phyloP scores from a whole-genome alignment of 2,329 filamentous ascomycete species.

The Colletotrichum truncatum region DNA sequence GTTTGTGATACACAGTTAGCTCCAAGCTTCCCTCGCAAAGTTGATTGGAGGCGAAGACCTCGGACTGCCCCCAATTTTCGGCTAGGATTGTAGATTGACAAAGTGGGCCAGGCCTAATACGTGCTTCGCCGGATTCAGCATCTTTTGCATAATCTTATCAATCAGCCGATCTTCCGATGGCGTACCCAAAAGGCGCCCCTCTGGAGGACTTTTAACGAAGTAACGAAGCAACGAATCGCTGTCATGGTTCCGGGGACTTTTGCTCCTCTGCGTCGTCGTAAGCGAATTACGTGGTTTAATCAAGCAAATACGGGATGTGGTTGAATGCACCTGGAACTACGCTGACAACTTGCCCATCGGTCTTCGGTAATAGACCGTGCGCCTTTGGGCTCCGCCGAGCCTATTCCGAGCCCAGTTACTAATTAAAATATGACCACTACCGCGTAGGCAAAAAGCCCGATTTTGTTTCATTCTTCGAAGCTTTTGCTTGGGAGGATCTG shows the following conservation, averaged over 20 bases:
- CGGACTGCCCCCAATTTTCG: too few relatives aligned
- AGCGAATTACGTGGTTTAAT: background rate
- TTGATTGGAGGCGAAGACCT: too few relatives aligned
- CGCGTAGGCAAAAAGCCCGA: background rate
- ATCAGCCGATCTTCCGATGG: background rate
- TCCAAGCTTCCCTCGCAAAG: too few relatives aligned
- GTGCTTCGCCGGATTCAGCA: background rate
- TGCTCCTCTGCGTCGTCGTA: background rate
- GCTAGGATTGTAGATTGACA: too few relatives aligned
- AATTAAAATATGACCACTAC: background rate
- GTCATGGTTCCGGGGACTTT: background rate
- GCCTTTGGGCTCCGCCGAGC: background rate
- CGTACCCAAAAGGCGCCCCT: background rate
- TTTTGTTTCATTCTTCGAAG: background rate
- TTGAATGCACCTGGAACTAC: background rate
- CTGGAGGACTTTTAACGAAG: background rate
- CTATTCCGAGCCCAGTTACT: background rate
- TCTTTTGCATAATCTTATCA: background rate
- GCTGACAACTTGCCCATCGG: background rate
- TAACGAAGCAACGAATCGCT: background rate
- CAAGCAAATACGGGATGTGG: background rate
- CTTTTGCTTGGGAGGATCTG: background rate
- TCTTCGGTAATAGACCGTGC: background rate
- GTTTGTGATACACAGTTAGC: too few relatives aligned
- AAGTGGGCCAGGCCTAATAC: too few relatives aligned